Base-by-base conservation (phyloP, 1,284 basidiomycete genomes). In the Chondrostereum purpureum region DNA sequence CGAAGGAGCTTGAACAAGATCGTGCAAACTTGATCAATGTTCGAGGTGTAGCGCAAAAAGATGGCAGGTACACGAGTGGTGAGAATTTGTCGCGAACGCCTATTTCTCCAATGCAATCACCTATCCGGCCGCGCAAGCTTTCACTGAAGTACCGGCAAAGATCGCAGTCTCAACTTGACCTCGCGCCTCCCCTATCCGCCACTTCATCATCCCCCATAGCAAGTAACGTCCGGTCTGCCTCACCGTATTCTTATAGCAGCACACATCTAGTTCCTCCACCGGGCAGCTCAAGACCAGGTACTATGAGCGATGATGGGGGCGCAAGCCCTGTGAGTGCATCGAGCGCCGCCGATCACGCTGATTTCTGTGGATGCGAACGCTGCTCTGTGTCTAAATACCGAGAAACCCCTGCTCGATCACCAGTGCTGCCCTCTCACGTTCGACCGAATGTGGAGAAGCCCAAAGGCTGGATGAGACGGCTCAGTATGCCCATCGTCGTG, bases 401-500 rank as follows among this genome's bases (percentile, higher is more conserved):
- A 38, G 16, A 50, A 44, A 33, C 10, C 17, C 21, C 43, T 11
- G 53, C 65, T 13, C 55, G 52, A 16, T 52, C 58, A 13, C 58
- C 63, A 1, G 63, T 66, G 2, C 61, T 63, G 13, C 60, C 39
- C 67, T 66, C 51, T 57, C 67, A 14, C 69, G 69, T 16, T 69
- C 72, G 11, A 67, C 66, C 2, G 67, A 66, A 69, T 72, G 18
- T 52, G 39, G 75, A 80, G 53, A 83, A 81, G 52, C 71, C 77
- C 6, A 83, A 75, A 53, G 75, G 81, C 0, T 88, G 86, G 85
- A 84, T 88, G 51, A 66, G 83, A 31, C 67, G 85, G 45, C 58
- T 88, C 47, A 88, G 85, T 54, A 85, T 88, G 83, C 84, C 85
- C 1, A 75, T 75, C 1, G 73, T 79, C 19, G 67, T 76, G 40